These are phyloP conservation scores for Tribonema minus DNA, from an alignment of 108 stramenopile species.

Conservation along the genomic window DNA sequence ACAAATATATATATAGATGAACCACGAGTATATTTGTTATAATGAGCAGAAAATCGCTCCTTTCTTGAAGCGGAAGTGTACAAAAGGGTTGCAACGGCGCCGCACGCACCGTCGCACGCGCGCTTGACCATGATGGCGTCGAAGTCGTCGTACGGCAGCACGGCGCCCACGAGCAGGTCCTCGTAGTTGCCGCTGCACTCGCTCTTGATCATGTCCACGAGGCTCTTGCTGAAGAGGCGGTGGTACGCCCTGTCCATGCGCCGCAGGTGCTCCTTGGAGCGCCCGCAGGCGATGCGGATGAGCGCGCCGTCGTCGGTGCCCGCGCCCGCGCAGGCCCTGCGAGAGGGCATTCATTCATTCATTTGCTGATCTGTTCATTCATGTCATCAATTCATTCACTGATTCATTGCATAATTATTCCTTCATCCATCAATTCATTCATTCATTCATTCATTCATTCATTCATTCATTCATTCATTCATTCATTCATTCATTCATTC, in stretches of 20 bases:
- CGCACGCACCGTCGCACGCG: conserved; percentile 13
- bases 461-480: no score
- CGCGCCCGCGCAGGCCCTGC: not conserved
- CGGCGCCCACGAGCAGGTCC: conserved; percentile 3
- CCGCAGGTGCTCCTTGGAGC: conserved; percentile 31
- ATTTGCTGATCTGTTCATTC: no score
- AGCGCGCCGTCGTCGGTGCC: not conserved
- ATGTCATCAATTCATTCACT: no score
- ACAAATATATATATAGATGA: no score
- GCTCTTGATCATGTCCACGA: conserved; percentile 9
- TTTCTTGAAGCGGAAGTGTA: no score
- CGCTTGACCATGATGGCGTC: conserved; percentile 22
- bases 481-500: no score
- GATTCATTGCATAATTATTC: no score
- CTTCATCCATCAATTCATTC: no score
- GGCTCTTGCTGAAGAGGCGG: conserved; percentile 10
- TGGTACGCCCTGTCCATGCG: conserved; percentile 25
- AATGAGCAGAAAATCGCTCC: no score
- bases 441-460: no score
- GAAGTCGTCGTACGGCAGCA: conserved; percentile 17
- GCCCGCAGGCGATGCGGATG: conserved; percentile 12
- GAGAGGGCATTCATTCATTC: not conserved
- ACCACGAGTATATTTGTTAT: no score
- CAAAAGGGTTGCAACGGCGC: no score
- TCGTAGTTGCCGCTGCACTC: conserved; percentile 16